phyloP scores from a whole-genome alignment of 345 rosid genomes.

The Murraya koenigii region DNA sequence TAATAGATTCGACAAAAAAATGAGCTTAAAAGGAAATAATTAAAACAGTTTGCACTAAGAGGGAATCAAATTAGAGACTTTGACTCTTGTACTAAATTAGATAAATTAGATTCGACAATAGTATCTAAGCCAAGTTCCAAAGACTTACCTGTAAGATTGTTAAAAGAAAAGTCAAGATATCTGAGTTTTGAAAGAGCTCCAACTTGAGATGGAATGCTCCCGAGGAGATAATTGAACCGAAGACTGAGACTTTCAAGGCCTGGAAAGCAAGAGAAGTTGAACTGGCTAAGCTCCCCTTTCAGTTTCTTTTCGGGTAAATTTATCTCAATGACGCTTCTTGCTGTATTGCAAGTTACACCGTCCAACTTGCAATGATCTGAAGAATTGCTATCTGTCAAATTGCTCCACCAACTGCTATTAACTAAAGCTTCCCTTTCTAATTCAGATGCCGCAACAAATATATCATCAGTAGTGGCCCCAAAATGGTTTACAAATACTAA shows the following conservation, averaged over 20 bases:
- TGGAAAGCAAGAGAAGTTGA: not conserved
- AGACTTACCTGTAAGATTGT: not conserved
- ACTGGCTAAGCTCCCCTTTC: not conserved
- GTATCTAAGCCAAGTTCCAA: no score
- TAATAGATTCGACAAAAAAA: no score
- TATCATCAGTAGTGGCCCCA: no score
- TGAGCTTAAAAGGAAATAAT: no score
- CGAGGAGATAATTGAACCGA: not conserved
- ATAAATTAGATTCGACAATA: no score
- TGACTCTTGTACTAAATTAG: no score
- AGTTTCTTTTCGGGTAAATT: not conserved
- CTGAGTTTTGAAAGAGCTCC: constrained; percentile 1
- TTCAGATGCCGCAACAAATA: not conserved
- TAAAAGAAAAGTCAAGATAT: not conserved
- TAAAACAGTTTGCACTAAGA: no score
- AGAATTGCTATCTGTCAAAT: not conserved
- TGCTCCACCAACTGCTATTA: not conserved
- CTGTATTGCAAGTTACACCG: not conserved
- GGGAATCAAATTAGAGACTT: no score
- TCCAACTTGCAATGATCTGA: not conserved
- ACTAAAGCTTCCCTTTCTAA: not conserved
- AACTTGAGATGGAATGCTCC: not conserved
- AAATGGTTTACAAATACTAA: no score
- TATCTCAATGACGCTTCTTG: not conserved
- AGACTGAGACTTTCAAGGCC: not conserved